Evolutionary conservation across 805 yeast genomes (phyloP).

Genomic region (Groenewaldozyma salmanticensis): DNA sequence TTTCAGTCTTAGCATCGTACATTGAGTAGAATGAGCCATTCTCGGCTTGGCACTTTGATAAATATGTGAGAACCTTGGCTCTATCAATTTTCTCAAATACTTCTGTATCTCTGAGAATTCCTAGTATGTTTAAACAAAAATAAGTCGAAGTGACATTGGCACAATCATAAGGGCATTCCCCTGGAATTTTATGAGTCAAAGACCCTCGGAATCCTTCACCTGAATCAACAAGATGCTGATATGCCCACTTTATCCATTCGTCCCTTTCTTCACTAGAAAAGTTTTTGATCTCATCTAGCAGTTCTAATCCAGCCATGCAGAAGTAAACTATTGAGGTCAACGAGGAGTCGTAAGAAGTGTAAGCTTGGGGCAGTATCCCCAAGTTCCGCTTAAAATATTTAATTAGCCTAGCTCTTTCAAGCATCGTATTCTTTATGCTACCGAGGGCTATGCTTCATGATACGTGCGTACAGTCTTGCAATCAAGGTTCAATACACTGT

Average conservation of each 20-base stretch:
- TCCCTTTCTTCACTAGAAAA: slow-evolving; percentile 22
- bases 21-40: slow-evolving; percentile 49
- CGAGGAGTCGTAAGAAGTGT: slow-evolving; percentile 59
- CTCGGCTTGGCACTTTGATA: slow-evolving; percentile 49
- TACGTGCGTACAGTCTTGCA: no score
- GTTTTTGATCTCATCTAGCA: slow-evolving; percentile 29
- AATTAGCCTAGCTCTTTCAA: slow-evolving; percentile 9
- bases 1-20: slow-evolving; percentile 25
- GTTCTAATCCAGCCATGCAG: slow-evolving; percentile 49
- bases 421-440: slow-evolving; percentile 2
- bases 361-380: slow-evolving; percentile 42
- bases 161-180: slow-evolving; percentile 36
- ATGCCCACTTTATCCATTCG: slow-evolving; percentile 36
- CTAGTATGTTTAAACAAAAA: slow-evolving; percentile 54
- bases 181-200: slow-evolving; percentile 28
- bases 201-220: slow-evolving; percentile 53
- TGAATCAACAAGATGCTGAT: slow-evolving; percentile 34
- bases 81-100: slow-evolving; percentile 31
- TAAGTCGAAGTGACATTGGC: slow-evolving; percentile 68
- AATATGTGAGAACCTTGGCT: slow-evolving; percentile 40
- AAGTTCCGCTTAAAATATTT: slow-evolving; percentile 44
- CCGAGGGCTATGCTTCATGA: not conserved
- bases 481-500: not conserved
- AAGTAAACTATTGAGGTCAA: slow-evolving; percentile 63
- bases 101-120: slow-evolving; percentile 40